Evolutionary conservation across 139 green algal species (phyloP).

Genomic region (Eudorina sp.): DNA sequence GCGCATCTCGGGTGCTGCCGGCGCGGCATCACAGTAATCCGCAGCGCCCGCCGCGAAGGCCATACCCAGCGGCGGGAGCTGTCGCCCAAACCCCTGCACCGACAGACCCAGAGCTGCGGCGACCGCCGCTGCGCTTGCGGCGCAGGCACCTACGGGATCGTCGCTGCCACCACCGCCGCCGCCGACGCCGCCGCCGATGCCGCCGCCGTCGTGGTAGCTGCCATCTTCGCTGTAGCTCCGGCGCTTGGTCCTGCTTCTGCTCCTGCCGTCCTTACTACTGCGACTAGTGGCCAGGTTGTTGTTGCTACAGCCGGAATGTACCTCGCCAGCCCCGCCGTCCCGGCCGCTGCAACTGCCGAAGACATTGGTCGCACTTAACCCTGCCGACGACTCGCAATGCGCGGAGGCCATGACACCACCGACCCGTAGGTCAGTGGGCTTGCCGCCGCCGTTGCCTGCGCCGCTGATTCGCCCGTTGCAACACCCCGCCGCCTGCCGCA

Average conservation of each 20-base stretch:
- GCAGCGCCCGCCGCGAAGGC: neutral
- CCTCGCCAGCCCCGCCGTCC: too few species aligned
- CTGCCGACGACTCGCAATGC: too few species aligned
- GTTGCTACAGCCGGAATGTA: neutral
- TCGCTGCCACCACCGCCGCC: neutral
- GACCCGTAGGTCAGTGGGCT: neutral
- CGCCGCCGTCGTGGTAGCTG: neutral
- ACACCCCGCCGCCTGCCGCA: neutral
- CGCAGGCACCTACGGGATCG: neutral
- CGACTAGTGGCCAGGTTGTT: neutral
- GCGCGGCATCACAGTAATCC: neutral
- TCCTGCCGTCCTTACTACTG: neutral
- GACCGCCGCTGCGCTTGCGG: too few species aligned
- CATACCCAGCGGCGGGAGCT: neutral
- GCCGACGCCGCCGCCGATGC: neutral
- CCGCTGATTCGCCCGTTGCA: neutral
- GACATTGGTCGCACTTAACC: neutral
- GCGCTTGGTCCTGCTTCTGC: neutral
- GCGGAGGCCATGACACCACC: neutral
- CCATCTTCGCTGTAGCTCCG: neutral
- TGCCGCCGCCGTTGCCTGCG: neutral
- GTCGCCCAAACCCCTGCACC: neutral
- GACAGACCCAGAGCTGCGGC: neutral
- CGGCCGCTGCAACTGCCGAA: neutral
- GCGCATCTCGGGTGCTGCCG: neutral